Evolutionary conservation across 2,329 filamentous ascomycete genomes (phyloP).

Genomic region (Venturia asperata): DNA sequence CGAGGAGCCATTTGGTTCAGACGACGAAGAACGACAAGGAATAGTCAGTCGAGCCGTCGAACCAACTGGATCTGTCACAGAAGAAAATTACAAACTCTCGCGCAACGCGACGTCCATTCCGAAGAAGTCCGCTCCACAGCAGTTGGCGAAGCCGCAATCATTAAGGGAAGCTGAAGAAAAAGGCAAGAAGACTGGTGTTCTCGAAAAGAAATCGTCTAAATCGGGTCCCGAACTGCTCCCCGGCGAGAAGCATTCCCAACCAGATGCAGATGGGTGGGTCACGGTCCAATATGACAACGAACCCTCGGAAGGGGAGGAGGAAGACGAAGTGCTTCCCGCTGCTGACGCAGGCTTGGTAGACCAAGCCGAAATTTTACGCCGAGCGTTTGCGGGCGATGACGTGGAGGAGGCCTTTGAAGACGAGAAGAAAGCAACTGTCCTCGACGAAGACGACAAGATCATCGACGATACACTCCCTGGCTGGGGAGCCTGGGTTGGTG

Average conservation of each 20-base stretch:
- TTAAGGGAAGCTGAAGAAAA: not conserved
- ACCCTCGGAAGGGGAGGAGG: conserved; percentile 24
- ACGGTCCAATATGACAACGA: conserved; percentile 36
- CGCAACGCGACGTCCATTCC: not conserved
- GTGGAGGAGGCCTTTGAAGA: conserved; percentile 71
- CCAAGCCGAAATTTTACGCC: conserved; percentile 51
- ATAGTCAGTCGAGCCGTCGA: conserved; percentile 31
- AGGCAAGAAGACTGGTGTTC: not conserved
- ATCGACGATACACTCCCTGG: conserved; percentile 81
- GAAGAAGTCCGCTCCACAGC: not conserved
- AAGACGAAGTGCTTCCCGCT: conserved; percentile 24
- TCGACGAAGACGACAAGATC: conserved; percentile 75
- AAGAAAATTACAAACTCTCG: conserved; percentile 19
- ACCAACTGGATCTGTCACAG: conserved; percentile 24
- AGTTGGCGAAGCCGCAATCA: not conserved
- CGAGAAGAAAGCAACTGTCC: conserved; percentile 66
- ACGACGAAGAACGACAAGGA: conserved; percentile 31
- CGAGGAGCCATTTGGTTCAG: conserved; percentile 52
- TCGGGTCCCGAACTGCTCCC: conserved; percentile 13
- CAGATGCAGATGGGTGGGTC: conserved; percentile 39
- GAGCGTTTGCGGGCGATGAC: conserved; percentile 76
- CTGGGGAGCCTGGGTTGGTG: conserved; percentile 89
- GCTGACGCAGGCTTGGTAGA: conserved; percentile 12
- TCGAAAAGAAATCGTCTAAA: not conserved
- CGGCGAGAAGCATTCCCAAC: conserved; percentile 17